Percentiles rank a stretch among this genome's conserved stretches.
Conservation (phyloP, 495 filamentous ascomycete genomes). For the Talaromyces nanjingensis region DNA sequence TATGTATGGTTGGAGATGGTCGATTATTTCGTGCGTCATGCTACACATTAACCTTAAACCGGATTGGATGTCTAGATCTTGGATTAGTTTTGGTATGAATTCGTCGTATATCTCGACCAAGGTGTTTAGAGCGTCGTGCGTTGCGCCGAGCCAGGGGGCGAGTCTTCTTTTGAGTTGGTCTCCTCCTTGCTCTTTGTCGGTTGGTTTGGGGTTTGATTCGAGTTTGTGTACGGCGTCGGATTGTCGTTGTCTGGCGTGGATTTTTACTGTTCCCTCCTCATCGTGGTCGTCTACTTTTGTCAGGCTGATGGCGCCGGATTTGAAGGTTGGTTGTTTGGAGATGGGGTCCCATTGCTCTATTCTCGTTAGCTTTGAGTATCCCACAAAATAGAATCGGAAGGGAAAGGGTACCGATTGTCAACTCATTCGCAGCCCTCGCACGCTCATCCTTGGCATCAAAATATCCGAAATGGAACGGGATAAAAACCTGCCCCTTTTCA, state of each 20-base stretch:
- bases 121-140: slow-evolving; percentile 13
- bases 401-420: neutral
- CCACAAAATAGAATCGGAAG: neutral
- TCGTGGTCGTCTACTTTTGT: slow-evolving; percentile 9
- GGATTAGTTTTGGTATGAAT: slow-evolving; percentile 10
- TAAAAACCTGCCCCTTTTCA: neutral
- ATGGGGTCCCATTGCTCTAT: slow-evolving; percentile 15
- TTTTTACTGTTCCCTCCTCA: neutral
- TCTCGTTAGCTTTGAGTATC: neutral
- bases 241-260: slow-evolving; percentile 5
- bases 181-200: neutral
- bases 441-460: slow-evolving; percentile 2
- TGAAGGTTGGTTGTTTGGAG: slow-evolving; percentile 15
- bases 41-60: slow-evolving; percentile 10
- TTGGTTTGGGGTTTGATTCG: neutral
- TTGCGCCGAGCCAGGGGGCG: slow-evolving; percentile 14
- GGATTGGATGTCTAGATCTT: slow-evolving; percentile 13
- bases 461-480: slow-evolving; percentile 1
- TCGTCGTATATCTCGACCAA: slow-evolving; percentile 11
- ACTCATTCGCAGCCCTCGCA: neutral
- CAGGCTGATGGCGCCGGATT: slow-evolving; percentile 11
- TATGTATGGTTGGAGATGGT: slow-evolving; percentile 5
- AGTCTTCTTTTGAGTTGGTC: slow-evolving; percentile 7
- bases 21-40: neutral
- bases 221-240: neutral